Percentiles rank a stretch among this genome's conserved stretches.
Evolutionary conservation across 2,329 filamentous ascomycete species (phyloP).

Genomic region (Ilyonectria robusta): DNA sequence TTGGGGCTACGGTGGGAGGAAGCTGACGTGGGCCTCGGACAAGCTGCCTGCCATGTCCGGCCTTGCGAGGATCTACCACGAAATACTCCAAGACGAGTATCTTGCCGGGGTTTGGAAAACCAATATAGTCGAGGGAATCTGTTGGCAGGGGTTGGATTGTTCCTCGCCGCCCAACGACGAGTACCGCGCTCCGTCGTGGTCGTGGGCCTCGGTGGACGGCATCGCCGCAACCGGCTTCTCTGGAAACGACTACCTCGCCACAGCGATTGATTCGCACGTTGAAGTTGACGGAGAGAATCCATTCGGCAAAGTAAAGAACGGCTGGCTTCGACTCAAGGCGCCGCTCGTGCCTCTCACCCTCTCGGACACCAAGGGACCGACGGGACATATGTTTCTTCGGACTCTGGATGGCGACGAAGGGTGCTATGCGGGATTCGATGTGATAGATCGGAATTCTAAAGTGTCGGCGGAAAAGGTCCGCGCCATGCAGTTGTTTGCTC

Average conservation of each 20-base stretch:
- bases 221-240: neutral
- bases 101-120: slow-evolving; percentile 27
- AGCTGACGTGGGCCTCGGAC: slow-evolving; percentile 22
- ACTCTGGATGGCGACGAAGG: neutral
- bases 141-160: slow-evolving; percentile 17
- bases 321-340: slow-evolving; percentile 10
- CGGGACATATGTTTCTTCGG: slow-evolving; percentile 13
- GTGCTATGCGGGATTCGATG: slow-evolving; percentile 3
- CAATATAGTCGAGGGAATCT: slow-evolving; percentile 13
- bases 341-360: slow-evolving; percentile 12
- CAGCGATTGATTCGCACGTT: slow-evolving; percentile 2
- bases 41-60: slow-evolving; percentile 29
- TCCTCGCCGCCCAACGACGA: neutral
- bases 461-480: slow-evolving; percentile 6
- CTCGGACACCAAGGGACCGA: neutral
- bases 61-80: slow-evolving; percentile 25
- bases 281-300: slow-evolving; percentile 18
- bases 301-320: slow-evolving; percentile 20
- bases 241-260: neutral
- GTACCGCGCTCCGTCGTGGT: slow-evolving; percentile 39
- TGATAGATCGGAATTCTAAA: neutral
- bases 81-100: slow-evolving; percentile 23
- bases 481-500: neutral
- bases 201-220: slow-evolving; percentile 30
- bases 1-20: slow-evolving; percentile 9